A percentile compares a stretch with the other conserved stretches of the same genome.
Conservation (phyloP, 495 filamentous ascomycete species). For the Amniculicola lignicola region DNA sequence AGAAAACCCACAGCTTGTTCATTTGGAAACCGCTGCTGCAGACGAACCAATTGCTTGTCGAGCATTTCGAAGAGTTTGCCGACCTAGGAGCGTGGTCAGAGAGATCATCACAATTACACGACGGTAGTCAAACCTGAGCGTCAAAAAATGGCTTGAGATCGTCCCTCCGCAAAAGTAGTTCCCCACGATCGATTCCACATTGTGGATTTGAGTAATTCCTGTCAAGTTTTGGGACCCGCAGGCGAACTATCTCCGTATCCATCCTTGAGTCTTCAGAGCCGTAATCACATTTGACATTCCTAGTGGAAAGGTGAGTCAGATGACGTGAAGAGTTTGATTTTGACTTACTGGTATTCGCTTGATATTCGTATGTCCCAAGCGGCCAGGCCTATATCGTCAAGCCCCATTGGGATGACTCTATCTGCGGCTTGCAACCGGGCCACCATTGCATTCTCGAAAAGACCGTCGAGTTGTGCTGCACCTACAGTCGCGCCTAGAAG, state of each 20-base stretch:
- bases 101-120: no score
- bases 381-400: conserved; percentile 23
- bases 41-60: conserved; percentile 52
- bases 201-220: conserved; percentile 41
- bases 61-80: conserved; percentile 51
- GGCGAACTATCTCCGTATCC: conserved; percentile 35
- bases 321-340: neutral
- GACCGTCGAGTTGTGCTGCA: conserved; percentile 30
- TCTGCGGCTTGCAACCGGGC: conserved; percentile 25
- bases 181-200: conserved; percentile 43
- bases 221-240: conserved; percentile 37
- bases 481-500: conserved; percentile 31
- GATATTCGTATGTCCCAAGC: conserved; percentile 35
- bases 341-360: conserved; percentile 31
- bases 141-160: conserved; percentile 53
- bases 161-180: conserved; percentile 37
- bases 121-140: conserved; percentile 9
- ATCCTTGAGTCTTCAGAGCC: conserved; percentile 33
- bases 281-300: conserved; percentile 39
- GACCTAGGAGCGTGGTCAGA: conserved; percentile 40
- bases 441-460: conserved; percentile 29
- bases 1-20: conserved; percentile 44
- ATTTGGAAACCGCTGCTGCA: conserved; percentile 45
- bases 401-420: conserved; percentile 4
- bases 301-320: neutral